Conservation (phyloP, 23 red algal species). For the Rhodosorus marinus region DNA sequence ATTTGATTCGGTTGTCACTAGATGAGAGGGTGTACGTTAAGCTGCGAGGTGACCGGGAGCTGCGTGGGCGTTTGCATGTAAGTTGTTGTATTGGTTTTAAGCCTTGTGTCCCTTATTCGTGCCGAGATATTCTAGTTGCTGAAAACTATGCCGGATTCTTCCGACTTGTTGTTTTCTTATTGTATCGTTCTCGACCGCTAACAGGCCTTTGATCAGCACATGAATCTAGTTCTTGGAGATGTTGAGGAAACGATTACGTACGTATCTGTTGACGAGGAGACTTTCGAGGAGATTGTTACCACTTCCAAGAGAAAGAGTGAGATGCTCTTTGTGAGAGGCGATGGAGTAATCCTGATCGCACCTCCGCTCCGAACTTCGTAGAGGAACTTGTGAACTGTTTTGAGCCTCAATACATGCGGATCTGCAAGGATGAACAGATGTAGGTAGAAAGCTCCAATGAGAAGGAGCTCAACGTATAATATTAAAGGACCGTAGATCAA, state of each 20-base stretch:
- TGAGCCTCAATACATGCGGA: no score
- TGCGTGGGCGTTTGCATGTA: slow-evolving; percentile 84
- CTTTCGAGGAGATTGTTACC: slow-evolving; percentile 74
- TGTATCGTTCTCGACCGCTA: not conserved
- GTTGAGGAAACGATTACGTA: slow-evolving; percentile 68
- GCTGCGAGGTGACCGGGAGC: slow-evolving; percentile 73
- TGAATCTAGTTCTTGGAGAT: slow-evolving; percentile 91
- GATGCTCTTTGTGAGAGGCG: slow-evolving; percentile 95
- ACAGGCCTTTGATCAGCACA: slow-evolving; percentile 94
- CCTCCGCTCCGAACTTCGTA: slow-evolving; percentile 64
- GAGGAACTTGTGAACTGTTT: no score
- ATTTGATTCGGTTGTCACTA: slow-evolving; percentile 70
- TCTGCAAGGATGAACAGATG: no score
- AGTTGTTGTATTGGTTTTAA: not conserved
- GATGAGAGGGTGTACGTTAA: slow-evolving; percentile 81
- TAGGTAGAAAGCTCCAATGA: no score
- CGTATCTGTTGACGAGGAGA: slow-evolving; percentile 79
- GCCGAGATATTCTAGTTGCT: not conserved
- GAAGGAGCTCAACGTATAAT: no score
- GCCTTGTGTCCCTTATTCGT: not conserved
- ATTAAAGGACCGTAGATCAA: no score
- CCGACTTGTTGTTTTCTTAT: not conserved
- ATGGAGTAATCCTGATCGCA: slow-evolving; percentile 74
- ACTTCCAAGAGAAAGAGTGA: slow-evolving; percentile 42
- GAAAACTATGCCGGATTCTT: not conserved